A percentile compares a stretch with the other conserved stretches of the same genome.
Conservation (phyloP, 345 rosid genomes). For the Streptanthus diversifolius region DNA sequence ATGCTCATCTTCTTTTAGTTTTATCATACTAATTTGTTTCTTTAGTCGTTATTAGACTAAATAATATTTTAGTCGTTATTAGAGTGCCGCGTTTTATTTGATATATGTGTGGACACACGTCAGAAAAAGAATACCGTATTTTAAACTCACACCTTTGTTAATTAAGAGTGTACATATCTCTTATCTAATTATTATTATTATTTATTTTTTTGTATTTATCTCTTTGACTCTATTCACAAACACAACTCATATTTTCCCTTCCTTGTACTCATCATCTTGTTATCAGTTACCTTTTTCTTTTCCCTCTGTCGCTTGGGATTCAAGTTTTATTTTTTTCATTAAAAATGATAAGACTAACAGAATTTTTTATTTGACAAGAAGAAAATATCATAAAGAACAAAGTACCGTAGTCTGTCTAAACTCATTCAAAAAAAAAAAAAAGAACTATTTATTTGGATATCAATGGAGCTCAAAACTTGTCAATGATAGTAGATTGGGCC, state of each 20-base stretch:
- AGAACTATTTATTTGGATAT: neutral
- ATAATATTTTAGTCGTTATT: neutral
- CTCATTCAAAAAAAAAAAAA: too few species aligned
- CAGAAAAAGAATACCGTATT: neutral
- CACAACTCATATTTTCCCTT: conserved; percentile 12
- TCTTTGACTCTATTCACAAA: conserved; percentile 1
- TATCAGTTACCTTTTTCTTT: neutral
- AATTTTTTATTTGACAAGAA: neutral
- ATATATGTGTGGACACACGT: neutral
- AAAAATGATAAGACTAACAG: neutral
- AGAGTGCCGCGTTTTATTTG: neutral
- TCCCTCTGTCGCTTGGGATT: neutral
- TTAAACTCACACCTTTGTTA: neutral
- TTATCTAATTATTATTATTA: neutral
- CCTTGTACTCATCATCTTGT: neutral
- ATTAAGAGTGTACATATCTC: neutral
- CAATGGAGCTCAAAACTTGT: neutral
- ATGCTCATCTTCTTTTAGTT: too few species aligned
- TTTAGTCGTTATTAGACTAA: too few species aligned
- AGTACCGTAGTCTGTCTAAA: neutral
- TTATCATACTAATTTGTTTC: too few species aligned
- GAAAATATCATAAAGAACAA: neutral
- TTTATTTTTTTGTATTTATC: conserved; percentile 8
- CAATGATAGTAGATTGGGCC: neutral
- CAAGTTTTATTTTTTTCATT: too few species aligned